Evolutionary conservation across 108 stramenopile species (phyloP).

Genomic region (Nitzschia palea): DNA sequence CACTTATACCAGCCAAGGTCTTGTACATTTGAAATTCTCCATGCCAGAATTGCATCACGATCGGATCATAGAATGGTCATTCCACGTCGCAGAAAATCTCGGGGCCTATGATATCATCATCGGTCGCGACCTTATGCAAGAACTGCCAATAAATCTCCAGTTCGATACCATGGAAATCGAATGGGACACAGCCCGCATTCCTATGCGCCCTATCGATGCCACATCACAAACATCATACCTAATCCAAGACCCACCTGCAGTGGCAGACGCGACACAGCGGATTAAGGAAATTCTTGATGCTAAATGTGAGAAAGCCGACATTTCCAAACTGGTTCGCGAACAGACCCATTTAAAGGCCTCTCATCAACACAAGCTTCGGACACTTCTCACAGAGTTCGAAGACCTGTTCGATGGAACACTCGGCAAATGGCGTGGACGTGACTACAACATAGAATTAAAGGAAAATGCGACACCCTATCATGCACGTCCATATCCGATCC

Average conservation of each 20-base stretch:
- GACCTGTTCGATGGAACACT: slow-evolving; percentile 1
- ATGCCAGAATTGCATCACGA: neutral
- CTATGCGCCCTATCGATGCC: neutral
- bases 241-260: too few relatives aligned
- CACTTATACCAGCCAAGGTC: too few relatives aligned
- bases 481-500: slow-evolving; percentile 2
- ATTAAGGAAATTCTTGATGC: too few relatives aligned
- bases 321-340: too few relatives aligned
- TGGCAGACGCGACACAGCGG: too few relatives aligned
- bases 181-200: neutral
- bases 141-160: neutral
- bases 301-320: too few relatives aligned
- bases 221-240: neutral
- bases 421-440: neutral
- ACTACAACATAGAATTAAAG: slow-evolving; percentile 20
- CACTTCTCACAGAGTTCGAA: neutral
- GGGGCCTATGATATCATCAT: neutral
- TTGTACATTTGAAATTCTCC: too few relatives aligned
- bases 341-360: too few relatives aligned
- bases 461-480: slow-evolving; percentile 27
- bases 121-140: neutral
- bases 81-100: neutral
- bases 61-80: neutral
- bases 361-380: too few relatives aligned
- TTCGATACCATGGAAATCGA: neutral